These are phyloP conservation scores for Fusarium subglutinans DNA, from an alignment of 2,329 filamentous ascomycete species.

Conservation along the genomic window DNA sequence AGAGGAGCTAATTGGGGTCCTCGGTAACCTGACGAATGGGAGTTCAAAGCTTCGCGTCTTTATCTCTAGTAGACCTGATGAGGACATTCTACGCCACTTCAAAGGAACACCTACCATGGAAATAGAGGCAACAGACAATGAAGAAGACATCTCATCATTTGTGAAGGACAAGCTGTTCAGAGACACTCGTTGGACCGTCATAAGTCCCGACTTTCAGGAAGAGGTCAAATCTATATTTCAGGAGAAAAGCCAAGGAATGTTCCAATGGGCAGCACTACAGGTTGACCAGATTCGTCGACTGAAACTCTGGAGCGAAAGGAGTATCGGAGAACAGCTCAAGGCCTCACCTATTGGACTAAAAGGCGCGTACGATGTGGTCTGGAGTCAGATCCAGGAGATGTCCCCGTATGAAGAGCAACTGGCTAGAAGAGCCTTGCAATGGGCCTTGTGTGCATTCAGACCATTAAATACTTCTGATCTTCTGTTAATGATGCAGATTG, in stretches of 20 bases:
- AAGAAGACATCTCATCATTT: rapidly evolving
- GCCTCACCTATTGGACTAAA: rapidly evolving
- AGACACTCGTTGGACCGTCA: rapidly evolving
- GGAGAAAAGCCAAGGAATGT: background rate
- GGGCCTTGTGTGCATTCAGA: rapidly evolving
- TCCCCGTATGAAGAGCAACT: rapidly evolving
- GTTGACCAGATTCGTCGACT: background rate
- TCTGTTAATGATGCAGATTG: rapidly evolving
- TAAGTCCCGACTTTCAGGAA: rapidly evolving
- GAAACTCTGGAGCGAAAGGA: rapidly evolving
- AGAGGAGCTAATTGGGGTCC: rapidly evolving
- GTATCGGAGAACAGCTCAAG: rapidly evolving
- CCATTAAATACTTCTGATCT: rapidly evolving
- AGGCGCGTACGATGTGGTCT: rapidly evolving
- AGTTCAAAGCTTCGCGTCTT: rapidly evolving
- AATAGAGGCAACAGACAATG: rapidly evolving
- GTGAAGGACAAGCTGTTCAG: rapidly evolving
- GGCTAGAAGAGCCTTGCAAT: rapidly evolving
- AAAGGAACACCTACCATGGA: rapidly evolving
- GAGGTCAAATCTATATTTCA: rapidly evolving
- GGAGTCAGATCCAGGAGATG: background rate
- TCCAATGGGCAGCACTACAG: background rate
- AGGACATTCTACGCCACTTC: background rate
- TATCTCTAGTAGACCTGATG: rapidly evolving
- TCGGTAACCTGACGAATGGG: rapidly evolving